These are phyloP conservation scores for Sherardia arvensis DNA, from an alignment of 257 asterid species.

Conservation along the genomic window DNA sequence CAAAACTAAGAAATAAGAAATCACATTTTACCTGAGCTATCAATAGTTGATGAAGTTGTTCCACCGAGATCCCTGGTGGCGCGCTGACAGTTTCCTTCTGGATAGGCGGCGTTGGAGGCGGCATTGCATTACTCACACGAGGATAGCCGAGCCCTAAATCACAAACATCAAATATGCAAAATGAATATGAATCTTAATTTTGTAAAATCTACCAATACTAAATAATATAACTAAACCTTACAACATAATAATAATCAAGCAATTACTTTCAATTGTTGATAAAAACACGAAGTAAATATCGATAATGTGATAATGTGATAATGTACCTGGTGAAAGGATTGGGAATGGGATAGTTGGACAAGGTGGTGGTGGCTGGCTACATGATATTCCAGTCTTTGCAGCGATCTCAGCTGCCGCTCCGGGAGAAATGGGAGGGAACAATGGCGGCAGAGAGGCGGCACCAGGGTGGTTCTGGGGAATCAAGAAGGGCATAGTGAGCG, in stretches of 20 bases:
- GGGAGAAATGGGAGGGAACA: neutral
- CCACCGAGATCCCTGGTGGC: neutral
- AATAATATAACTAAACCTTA: neutral
- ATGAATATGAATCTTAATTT: neutral
- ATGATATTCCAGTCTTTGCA: neutral
- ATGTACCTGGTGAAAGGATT: neutral
- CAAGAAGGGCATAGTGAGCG: neutral
- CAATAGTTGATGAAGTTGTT: neutral
- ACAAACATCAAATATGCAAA: neutral
- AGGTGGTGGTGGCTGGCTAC: neutral
- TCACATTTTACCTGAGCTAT: neutral
- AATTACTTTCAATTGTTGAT: neutral
- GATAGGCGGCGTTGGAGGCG: neutral
- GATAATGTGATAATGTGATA: neutral
- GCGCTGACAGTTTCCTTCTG: neutral
- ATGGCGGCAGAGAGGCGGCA: neutral
- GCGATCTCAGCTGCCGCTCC: neutral
- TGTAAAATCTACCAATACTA: no score
- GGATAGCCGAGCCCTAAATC: neutral
- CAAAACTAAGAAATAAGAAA: neutral
- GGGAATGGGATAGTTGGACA: neutral
- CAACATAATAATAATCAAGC: neutral
- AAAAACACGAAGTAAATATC: neutral
- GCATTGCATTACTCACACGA: neutral
- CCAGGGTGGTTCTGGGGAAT: neutral